Conservation (phyloP, 225 moss, liverwort and hornwort species). For the Rhytidiadelphus loreus region DNA sequence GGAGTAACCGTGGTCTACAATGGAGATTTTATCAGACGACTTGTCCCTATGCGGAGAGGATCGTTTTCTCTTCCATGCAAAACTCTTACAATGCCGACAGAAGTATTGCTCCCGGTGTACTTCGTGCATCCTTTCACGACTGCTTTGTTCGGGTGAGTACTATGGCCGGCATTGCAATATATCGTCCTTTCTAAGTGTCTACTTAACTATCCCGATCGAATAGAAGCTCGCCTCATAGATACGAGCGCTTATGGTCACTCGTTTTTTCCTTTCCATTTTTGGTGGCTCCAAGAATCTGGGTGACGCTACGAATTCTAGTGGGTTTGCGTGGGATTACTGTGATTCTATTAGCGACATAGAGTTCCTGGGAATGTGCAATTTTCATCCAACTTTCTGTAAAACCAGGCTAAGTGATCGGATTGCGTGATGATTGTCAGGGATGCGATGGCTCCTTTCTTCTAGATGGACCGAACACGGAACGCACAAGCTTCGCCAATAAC, state of each 20-base stretch:
- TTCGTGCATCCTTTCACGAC: conserved; percentile 24
- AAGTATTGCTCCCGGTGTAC: conserved; percentile 15
- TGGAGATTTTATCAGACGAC: background rate
- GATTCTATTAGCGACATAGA: background rate
- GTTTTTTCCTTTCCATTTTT: no score
- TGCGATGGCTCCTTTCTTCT: conserved; percentile 35
- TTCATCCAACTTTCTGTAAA: background rate
- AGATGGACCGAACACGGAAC: conserved; percentile 11
- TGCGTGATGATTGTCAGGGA: conserved; percentile 9
- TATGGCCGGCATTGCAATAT: no score
- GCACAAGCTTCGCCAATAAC: background rate
- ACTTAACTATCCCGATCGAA: background rate
- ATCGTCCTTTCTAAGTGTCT: background rate
- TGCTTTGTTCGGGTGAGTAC: conserved; percentile 26
- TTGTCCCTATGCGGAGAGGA: conserved; percentile 4
- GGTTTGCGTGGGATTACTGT: background rate
- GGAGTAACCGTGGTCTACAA: background rate
- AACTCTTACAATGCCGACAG: background rate
- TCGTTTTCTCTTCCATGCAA: conserved; percentile 5
- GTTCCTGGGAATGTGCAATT: background rate
- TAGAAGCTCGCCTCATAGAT: background rate
- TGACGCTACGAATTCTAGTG: background rate
- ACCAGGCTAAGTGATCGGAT: background rate
- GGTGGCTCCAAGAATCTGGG: background rate
- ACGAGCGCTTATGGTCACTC: no score